Conservation (phyloP, 805 yeast species). For the Starmerella tilneyi region DNA sequence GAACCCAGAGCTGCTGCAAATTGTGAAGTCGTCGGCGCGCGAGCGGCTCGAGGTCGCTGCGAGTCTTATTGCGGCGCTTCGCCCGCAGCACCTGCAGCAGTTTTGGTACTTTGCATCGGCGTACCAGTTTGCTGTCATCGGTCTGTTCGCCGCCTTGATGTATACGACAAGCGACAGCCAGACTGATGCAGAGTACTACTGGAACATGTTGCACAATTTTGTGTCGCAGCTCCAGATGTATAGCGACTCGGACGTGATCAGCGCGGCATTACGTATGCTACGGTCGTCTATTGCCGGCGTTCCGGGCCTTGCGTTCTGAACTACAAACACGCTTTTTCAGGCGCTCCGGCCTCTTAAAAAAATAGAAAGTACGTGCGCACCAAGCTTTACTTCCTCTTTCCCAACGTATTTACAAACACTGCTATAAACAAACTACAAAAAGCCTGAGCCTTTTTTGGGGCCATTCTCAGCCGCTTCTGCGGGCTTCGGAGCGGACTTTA, state of each 20-base stretch:
- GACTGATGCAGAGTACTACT: conserved; percentile 55
- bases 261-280: conserved; percentile 59
- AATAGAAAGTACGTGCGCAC: too few species aligned
- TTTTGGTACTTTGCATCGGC: conserved; percentile 85
- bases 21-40: conserved; percentile 77
- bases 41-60: conserved; percentile 73
- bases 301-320: conserved; percentile 36
- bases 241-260: conserved; percentile 64
- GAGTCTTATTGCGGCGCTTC: conserved; percentile 63
- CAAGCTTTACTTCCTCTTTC: too few species aligned
- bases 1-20: conserved; percentile 46
- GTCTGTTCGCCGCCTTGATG: conserved; percentile 75
- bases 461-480: background rate
- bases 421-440: background rate
- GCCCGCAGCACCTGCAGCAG: conserved; percentile 72
- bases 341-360: too few species aligned
- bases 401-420: too few species aligned
- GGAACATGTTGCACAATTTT: conserved; percentile 62
- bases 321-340: too few species aligned
- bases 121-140: conserved; percentile 68
- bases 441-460: background rate
- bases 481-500: background rate
- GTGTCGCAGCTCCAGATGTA: conserved; percentile 66
- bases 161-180: conserved; percentile 48
- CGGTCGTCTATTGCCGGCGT: conserved; percentile 64